Conservation (phyloP, 768 basidiomycete genomes). For the Mycena haematopus region DNA sequence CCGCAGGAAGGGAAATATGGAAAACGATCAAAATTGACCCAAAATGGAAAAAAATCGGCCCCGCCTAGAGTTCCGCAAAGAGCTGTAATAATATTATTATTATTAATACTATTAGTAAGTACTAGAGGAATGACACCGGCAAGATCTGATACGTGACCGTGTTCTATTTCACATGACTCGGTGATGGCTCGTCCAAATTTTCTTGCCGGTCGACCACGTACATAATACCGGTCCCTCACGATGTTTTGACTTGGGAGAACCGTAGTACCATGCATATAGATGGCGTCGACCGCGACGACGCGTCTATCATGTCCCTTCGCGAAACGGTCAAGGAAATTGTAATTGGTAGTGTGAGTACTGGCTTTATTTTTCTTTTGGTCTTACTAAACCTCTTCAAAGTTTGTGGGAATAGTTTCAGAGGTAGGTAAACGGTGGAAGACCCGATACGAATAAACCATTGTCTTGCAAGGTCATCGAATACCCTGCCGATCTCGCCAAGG, state of each 20-base stretch:
- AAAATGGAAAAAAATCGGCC: no score
- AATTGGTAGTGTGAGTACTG: conserved; percentile 60
- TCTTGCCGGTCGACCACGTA: conserved; percentile 20
- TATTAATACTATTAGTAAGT: no score
- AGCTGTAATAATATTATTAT: no score
- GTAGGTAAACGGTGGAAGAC: not conserved
- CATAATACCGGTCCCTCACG: not conserved
- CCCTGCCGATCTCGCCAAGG: conserved; percentile 95
- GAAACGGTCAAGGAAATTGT: conserved; percentile 54
- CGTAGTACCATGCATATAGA: conserved; percentile 25
- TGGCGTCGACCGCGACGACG: conserved; percentile 28
- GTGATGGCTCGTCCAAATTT: no score
- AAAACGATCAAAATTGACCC: no score
- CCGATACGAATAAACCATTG: conserved; percentile 32
- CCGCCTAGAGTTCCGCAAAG: no score
- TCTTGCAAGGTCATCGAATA: conserved; percentile 73
- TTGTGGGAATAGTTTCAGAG: conserved; percentile 84
- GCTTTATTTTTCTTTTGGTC: not conserved
- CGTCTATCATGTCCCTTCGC: conserved; percentile 31
- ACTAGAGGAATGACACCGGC: no score
- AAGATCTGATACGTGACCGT: conserved; percentile 14
- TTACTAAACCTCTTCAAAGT: conserved; percentile 44
- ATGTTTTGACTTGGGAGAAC: conserved; percentile 11
- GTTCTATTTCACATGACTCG: not conserved
- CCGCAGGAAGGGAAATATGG: no score